Percentiles rank a stretch among this genome's conserved stretches.
Conservation (phyloP, 805 yeast species). For the Ogataea ganodermae region DNA sequence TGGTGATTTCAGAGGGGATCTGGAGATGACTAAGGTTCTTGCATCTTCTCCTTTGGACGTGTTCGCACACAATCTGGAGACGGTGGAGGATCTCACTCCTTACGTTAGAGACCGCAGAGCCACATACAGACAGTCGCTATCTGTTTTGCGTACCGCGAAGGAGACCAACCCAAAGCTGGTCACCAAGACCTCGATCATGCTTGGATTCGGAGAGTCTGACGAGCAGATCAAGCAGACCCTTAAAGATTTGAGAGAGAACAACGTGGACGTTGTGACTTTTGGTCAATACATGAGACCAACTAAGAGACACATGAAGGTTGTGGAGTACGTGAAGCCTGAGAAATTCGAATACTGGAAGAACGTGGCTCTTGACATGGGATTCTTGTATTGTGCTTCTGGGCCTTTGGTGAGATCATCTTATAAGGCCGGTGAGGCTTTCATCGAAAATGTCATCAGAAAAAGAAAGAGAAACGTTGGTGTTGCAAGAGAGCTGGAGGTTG, state of each 20-base stretch:
- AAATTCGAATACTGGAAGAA: slow-evolving; percentile 93
- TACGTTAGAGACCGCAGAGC: slow-evolving; percentile 96
- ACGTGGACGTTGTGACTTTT: slow-evolving; percentile 94
- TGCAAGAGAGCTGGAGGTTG: slow-evolving; percentile 34
- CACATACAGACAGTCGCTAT: slow-evolving; percentile 82
- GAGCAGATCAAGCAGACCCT: slow-evolving; percentile 80
- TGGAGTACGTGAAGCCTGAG: slow-evolving; percentile 90
- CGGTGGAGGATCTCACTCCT: slow-evolving; percentile 94
- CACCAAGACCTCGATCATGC: slow-evolving; percentile 94
- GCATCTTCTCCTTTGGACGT: slow-evolving; percentile 91
- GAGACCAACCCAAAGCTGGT: slow-evolving; percentile 68
- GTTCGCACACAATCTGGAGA: slow-evolving; percentile 95
- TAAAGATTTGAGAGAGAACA: slow-evolving; percentile 68
- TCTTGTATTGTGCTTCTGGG: slow-evolving; percentile 94
- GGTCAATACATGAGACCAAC: slow-evolving; percentile 99
- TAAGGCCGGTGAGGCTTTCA: slow-evolving; percentile 97
- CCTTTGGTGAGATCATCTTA: slow-evolving; percentile 95
- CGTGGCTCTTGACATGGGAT: slow-evolving; percentile 84
- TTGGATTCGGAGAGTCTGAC: slow-evolving; percentile 95
- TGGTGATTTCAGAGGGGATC: slow-evolving; percentile 94
- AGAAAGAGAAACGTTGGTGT: slow-evolving; percentile 52
- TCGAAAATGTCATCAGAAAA: slow-evolving; percentile 87
- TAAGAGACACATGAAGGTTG: slow-evolving; percentile 97
- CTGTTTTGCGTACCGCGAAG: slow-evolving; percentile 82
- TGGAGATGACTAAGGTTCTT: slow-evolving; percentile 73